Evolutionary conservation across 2,329 filamentous ascomycete species (phyloP), one percentile per base, ranked within the genome.

Genomic region (Aureobasidium sp.): DNA sequence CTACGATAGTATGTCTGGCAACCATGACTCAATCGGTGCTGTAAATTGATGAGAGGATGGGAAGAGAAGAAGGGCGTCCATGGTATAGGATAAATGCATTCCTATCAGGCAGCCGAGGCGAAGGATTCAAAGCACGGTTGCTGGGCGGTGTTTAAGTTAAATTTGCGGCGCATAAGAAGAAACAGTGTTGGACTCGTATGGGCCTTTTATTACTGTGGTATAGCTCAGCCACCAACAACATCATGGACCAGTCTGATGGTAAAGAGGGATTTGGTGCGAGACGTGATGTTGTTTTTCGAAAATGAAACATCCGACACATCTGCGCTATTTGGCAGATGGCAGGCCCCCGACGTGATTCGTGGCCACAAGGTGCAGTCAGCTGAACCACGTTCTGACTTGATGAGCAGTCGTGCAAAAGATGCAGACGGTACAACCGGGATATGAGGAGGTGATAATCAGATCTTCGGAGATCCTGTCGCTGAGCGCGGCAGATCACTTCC

Each of bases 51-150:
- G 14, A 34, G 9, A 11, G 2, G 21, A 3, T 37, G 34, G 8
- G 30, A 25, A 37, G n/a, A 58, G 4, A 32, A 8, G 8, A 2
- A 34, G 42, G 4, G n/a, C 3, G 30, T 11, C 30, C 29, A 21
- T n/a, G 25, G 13, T 34, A 45, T 55, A 45, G 16, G 10, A 36
- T 14, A 16, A 44, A 16, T 27, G 36, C 53, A 45, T 34, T 45
- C 36, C 29, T 14, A 3, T 37, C 3, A 47, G 53, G 30, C 54
- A 39, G 10, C 50, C 21, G 42, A 25, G 16, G 36, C 30, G 54
- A 47, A 58, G 42, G 54, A 47, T 45, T 37, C 25, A 36, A 21
- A 58, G 54, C 54, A 58, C 42, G 54, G 54, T 45, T 27, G 30
- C 53, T 25, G 7, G 37, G 34, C 29, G 9, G 27, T 41, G 21